Conservation (phyloP, 306 rosid species). For the Rosa persica region DNA sequence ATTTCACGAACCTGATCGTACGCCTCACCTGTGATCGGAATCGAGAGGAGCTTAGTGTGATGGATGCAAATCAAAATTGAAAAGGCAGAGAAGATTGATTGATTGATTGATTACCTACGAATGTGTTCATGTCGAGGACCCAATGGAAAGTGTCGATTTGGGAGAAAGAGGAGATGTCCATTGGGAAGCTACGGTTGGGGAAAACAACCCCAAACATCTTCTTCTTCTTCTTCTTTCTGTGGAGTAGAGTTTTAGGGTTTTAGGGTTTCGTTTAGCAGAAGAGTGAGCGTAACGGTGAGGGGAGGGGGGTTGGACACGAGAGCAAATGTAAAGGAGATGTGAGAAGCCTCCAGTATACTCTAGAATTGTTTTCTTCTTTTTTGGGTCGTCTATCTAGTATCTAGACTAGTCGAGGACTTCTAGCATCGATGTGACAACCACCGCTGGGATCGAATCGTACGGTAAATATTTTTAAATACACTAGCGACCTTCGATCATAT, state of each 20-base stretch:
- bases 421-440: no score
- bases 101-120: constrained; percentile 54
- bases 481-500: no score
- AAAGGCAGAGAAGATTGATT: background rate
- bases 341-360: background rate
- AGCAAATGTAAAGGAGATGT: background rate
- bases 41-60: background rate
- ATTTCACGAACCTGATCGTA: constrained; percentile 73
- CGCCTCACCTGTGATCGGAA: constrained; percentile 53
- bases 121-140: constrained; percentile 88
- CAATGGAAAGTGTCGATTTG: constrained; percentile 91
- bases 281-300: background rate
- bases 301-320: no score
- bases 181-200: constrained; percentile 90
- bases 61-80: constrained; percentile 2
- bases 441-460: no score
- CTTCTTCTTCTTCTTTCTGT: background rate
- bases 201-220: constrained; percentile 90
- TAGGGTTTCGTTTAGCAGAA: background rate
- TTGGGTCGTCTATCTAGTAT: background rate
- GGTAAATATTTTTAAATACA: no score
- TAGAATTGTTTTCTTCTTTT: background rate
- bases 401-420: background rate
- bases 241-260: background rate
- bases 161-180: constrained; percentile 83